Base-by-base conservation (phyloP, 2,329 filamentous ascomycete species). In the Cordyceps cicadae region DNA sequence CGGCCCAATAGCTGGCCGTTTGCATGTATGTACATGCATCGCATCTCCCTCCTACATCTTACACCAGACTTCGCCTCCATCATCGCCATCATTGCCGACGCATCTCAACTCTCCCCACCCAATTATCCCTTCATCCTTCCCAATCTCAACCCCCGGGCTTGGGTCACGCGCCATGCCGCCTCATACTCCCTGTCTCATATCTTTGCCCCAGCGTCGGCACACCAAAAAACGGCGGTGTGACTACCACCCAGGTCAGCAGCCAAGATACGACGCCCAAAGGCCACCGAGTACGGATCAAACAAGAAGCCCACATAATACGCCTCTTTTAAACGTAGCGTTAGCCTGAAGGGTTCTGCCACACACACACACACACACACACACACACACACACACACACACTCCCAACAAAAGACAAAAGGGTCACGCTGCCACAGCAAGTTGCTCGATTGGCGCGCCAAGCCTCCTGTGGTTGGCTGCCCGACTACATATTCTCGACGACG, bases 181-280 rank as follows among this genome's bases (percentile, higher is more conserved):
- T 57, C 32, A 26, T 51, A n/a, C 37, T 32, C 43, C 15, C 34
- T 58, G 55, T 58, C 55, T 58, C 55, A 51, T 34, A 5, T 8
- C 17, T 32, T 56, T 29, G 17, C 54, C 54, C 54, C 43, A 26
- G 26, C 43, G 5, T 43, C 34, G 24, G 32, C 32, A 8, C 34
- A 11, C 34, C 17, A 50, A 57, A 57, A 24, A 58, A 58, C 46
- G 48, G 55, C 55, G 55, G 55, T 58, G 55, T 58, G 55, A 43
- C 55, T 21, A 6, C 19, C 54, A 37, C 9, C 39, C n/a, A 17
- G 48, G 55, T 45, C 46, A 51, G 55, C 46, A 58, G 34, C 55
- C 55, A 58, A 43, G 45, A 41, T 29, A 58, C 29, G 32, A 52
- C 34, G 39, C 39, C 39, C 39, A 17, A 24, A 24, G 39, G 15